phyloP scores from a whole-genome alignment of 306 rosid genomes.

The Mimosa pudica region DNA sequence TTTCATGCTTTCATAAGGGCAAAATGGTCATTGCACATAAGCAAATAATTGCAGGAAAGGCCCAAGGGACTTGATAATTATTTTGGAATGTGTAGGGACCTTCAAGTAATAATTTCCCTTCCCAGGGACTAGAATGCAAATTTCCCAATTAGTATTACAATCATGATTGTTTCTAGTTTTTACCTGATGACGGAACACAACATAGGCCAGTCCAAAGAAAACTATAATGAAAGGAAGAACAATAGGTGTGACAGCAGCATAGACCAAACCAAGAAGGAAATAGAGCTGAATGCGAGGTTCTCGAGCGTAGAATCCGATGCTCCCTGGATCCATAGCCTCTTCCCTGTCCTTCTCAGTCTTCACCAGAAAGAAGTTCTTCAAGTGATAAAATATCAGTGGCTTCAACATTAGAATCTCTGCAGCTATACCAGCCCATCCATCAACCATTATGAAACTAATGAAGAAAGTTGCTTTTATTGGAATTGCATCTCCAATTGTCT shows the following conservation, averaged over 20 bases:
- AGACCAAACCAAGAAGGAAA: constrained; percentile 84
- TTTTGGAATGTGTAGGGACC: too few relatives aligned
- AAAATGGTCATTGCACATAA: too few relatives aligned
- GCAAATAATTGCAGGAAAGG: too few relatives aligned
- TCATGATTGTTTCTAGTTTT: background rate
- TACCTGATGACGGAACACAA: constrained; percentile 99
- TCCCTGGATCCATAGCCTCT: constrained; percentile 98
- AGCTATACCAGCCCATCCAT: constrained; percentile 99
- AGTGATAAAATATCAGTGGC: constrained; percentile 80
- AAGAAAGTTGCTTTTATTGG: constrained; percentile 97
- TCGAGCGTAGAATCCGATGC: constrained; percentile 88
- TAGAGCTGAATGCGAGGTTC: constrained; percentile 96
- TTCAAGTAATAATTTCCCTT: too few relatives aligned
- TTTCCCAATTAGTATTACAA: background rate
- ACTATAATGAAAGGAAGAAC: constrained; percentile 89
- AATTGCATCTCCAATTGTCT: constrained; percentile 80
- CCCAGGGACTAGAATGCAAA: too few relatives aligned
- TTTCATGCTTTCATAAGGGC: too few relatives aligned
- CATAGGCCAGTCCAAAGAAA: constrained; percentile 87
- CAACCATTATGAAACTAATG: constrained; percentile 93
- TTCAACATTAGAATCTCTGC: constrained; percentile 95
- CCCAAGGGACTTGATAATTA: too few relatives aligned
- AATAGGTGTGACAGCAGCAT: constrained; percentile 80
- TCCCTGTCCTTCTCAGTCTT: constrained; percentile 97
- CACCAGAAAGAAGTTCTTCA: constrained; percentile 92